These are phyloP conservation scores for Helichrysum umbraculigerum DNA, from an alignment of 129 eudicot genomes.

Conservation along the genomic window DNA sequence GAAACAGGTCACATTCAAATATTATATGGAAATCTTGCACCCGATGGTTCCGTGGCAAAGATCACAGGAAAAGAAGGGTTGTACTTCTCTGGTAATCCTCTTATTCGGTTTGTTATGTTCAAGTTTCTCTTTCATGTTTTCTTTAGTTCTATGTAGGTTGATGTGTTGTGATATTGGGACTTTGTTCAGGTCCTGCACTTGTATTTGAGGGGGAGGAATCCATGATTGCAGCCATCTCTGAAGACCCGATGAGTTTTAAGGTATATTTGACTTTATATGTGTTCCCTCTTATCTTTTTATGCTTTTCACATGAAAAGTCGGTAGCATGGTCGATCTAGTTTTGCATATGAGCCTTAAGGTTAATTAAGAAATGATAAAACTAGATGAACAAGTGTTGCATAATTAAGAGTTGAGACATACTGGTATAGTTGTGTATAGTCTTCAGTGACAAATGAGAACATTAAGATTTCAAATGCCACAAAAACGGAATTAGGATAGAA, in stretches of 20 bases:
- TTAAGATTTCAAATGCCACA: neutral
- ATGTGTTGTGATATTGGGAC: neutral
- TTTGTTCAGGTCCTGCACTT: slow-evolving; percentile 72
- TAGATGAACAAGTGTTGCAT: neutral
- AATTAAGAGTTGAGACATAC: too few relatives aligned
- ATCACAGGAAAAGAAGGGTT: slow-evolving; percentile 98
- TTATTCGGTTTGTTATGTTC: neutral
- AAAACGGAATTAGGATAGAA: neutral
- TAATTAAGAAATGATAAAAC: neutral
- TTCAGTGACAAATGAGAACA: neutral
- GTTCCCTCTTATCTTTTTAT: too few relatives aligned
- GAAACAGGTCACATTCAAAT: slow-evolving; percentile 93
- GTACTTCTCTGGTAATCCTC: slow-evolving; percentile 42
- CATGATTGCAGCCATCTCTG: slow-evolving; percentile 88
- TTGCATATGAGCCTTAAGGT: neutral
- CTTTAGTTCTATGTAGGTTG: neutral
- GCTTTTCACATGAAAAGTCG: too few relatives aligned
- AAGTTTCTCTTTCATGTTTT: neutral
- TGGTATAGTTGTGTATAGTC: neutral
- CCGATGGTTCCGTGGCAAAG: slow-evolving; percentile 98
- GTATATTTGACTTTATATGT: slow-evolving; percentile 22
- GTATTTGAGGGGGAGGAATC: slow-evolving; percentile 99
- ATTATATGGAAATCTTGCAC: slow-evolving; percentile 93
- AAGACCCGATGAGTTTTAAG: slow-evolving; percentile 81
- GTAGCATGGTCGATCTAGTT: neutral